Percentiles rank a stretch among this genome's conserved stretches.
phyloP scores from a whole-genome alignment of 768 basidiomycete species.

The Mycena leptocephala region DNA sequence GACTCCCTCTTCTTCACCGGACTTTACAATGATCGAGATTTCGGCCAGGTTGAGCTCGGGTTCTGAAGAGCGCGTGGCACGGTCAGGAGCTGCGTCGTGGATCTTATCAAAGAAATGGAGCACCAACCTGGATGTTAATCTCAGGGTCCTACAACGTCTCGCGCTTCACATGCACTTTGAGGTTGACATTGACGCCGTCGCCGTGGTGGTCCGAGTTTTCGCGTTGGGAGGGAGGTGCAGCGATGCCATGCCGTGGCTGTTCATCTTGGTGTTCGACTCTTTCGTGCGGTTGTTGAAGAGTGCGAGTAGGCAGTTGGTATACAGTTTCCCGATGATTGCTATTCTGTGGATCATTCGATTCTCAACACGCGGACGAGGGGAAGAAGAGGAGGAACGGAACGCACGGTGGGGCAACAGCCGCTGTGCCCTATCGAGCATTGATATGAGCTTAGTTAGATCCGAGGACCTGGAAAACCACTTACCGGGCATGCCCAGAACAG shows the following conservation, averaged over 20 bases:
- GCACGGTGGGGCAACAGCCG: slow-evolving; percentile 15
- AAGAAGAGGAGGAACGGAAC: slow-evolving; percentile 22
- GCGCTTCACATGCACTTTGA: slow-evolving; percentile 13
- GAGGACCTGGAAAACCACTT: neutral
- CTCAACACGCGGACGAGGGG: neutral
- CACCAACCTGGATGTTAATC: neutral
- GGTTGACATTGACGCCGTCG: too few relatives aligned
- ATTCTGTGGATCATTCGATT: slow-evolving; percentile 18
- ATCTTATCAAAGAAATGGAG: neutral
- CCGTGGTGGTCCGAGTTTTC: neutral
- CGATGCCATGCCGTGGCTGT: slow-evolving; percentile 11
- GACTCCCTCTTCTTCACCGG: neutral
- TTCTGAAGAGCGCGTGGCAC: neutral
- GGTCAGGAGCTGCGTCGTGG: neutral
- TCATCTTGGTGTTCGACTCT: neutral
- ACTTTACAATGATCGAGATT: neutral
- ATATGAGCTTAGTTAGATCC: slow-evolving; percentile 8
- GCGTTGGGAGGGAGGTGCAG: neutral
- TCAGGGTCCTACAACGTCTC: slow-evolving; percentile 8
- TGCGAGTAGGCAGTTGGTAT: slow-evolving; percentile 35
- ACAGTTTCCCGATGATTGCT: slow-evolving; percentile 33
- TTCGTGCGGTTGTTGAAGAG: slow-evolving; percentile 33
- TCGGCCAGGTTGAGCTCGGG: neutral
- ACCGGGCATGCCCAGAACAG: slow-evolving; percentile 31
- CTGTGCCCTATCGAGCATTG: slow-evolving; percentile 8